Evolutionary conservation across 352 stramenopile species (phyloP), one percentile per base, ranked within the genome.

Genomic region (Nothophytophthora sp.): DNA sequence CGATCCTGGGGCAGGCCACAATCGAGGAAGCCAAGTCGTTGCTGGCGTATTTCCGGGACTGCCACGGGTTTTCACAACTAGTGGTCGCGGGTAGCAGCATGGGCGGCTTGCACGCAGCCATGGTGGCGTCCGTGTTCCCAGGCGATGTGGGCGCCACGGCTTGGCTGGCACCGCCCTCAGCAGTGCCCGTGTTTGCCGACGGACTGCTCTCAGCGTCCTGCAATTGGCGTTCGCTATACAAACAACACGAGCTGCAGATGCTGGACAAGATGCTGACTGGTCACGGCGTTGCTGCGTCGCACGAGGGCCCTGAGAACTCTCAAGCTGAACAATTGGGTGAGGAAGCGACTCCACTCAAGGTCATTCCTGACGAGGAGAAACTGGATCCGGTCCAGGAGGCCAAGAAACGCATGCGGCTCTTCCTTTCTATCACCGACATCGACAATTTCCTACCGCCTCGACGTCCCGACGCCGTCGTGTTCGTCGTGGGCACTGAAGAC

Each of bases 1-100:
- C 81, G 2, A 86, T 90, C 19, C 53, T 92, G 7, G 81, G 81
- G 1, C 74, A 90, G 65, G 76, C 81, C 11, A 92, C 81, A 3
- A 92, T 92, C n/a, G 80, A 90, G 53, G 81, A 92, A 56, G 66
- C 81, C 55, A 92, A 92, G 50, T 90, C 79, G 13, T 55, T 92
- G 41, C 51, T 92, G n/a, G 54, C 63, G 24, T 65, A 90, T 34
- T 90, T 88, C 43, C 67, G 78, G 38, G 44, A 76, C 20, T 32
- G 72, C 22, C 66, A 73, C 35, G 58, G 64, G 1, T 90, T 79
- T 52, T 69, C 76, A 8, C 73, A 83, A 47, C 37, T 92, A 1
- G 79, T 90, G 6, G 68, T 92, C 18, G 77, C 81, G 16, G 80
- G 76, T 8, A 88, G 73, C 49, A 90, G 77, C 48, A 92, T 92